These are phyloP conservation scores for Talaromyces proteolyticus DNA, from an alignment of 495 filamentous ascomycete genomes.

Conservation along the genomic window DNA sequence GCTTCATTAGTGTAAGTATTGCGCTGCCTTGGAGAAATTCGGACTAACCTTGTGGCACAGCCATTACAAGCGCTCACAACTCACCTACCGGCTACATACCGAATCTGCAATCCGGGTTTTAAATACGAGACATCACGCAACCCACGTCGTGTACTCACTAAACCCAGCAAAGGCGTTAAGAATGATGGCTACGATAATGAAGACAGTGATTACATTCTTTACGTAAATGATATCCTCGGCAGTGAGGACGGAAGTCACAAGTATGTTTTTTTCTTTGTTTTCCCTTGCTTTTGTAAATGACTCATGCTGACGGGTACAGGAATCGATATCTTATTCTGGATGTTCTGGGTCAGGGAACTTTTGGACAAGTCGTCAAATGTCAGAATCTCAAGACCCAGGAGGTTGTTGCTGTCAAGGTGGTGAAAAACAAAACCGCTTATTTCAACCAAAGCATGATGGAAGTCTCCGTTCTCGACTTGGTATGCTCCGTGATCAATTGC, in stretches of 20 bases:
- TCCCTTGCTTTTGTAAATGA: neutral
- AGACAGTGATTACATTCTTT: slow-evolving; percentile 98
- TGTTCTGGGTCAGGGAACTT: slow-evolving; percentile 96
- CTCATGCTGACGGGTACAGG: slow-evolving; percentile 35
- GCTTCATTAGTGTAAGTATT: slow-evolving; percentile 88
- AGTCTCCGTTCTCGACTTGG: slow-evolving; percentile 94
- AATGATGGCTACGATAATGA: slow-evolving; percentile 99
- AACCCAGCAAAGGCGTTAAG: slow-evolving; percentile 97
- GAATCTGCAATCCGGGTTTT: slow-evolving; percentile 96
- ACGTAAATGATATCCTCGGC: slow-evolving; percentile 97
- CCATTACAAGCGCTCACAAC: slow-evolving; percentile 94
- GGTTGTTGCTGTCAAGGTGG: slow-evolving; percentile 97
- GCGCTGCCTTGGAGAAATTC: slow-evolving; percentile 5
- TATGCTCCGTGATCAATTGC: slow-evolving; percentile 33
- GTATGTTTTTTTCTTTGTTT: slow-evolving; percentile 47
- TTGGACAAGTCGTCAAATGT: slow-evolving; percentile 99
- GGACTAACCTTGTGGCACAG: slow-evolving; percentile 33
- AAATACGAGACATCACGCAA: slow-evolving; percentile 99
- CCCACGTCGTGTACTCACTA: slow-evolving; percentile 93
- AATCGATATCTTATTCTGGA: slow-evolving; percentile 98
- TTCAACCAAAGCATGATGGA: slow-evolving; percentile 99
- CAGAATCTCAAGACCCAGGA: slow-evolving; percentile 98
- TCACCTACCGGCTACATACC: slow-evolving; percentile 90
- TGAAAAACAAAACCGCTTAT: slow-evolving; percentile 98
- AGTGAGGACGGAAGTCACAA: slow-evolving; percentile 98